These are phyloP conservation scores for Circinella minor DNA, from an alignment of 371 early-diverging fungal species.

Conservation along the genomic window DNA sequence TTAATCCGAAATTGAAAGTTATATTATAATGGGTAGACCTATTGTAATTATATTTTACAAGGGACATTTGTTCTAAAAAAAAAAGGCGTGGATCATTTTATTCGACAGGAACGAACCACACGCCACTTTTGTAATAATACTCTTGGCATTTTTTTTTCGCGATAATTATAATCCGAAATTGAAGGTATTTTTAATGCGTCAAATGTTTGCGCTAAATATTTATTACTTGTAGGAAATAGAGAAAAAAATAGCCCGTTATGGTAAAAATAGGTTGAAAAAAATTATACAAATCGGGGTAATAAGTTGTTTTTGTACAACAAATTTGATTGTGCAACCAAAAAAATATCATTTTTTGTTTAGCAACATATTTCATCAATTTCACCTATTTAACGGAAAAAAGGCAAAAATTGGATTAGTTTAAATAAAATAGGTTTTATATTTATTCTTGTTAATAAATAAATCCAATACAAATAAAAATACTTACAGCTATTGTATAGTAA, in stretches of 20 bases:
- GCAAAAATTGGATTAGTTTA: neutral
- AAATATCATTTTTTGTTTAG: conserved; percentile 6
- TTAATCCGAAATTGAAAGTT: no score
- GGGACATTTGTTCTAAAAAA: no score
- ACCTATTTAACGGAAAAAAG: conserved; percentile 12
- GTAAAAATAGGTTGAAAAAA: neutral
- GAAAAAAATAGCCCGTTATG: neutral
- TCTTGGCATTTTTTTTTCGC: conserved; percentile 7
- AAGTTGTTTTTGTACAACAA: neutral
- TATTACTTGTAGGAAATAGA: neutral
- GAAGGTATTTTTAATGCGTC: neutral
- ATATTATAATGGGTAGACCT: no score
- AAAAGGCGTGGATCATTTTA: no score
- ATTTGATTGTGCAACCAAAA: no score
- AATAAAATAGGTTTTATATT: neutral
- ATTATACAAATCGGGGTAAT: conserved; percentile 5
- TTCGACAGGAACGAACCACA: no score
- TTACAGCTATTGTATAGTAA: conserved; percentile 1
- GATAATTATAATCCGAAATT: conserved; percentile 4
- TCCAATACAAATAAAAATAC: neutral
- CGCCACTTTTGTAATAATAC: no score
- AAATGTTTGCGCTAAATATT: no score
- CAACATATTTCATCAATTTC: conserved; percentile 34
- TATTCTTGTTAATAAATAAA: neutral
- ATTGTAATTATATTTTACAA: no score